Conservation (phyloP, 768 basidiomycete species). For the Suillus paluster region DNA sequence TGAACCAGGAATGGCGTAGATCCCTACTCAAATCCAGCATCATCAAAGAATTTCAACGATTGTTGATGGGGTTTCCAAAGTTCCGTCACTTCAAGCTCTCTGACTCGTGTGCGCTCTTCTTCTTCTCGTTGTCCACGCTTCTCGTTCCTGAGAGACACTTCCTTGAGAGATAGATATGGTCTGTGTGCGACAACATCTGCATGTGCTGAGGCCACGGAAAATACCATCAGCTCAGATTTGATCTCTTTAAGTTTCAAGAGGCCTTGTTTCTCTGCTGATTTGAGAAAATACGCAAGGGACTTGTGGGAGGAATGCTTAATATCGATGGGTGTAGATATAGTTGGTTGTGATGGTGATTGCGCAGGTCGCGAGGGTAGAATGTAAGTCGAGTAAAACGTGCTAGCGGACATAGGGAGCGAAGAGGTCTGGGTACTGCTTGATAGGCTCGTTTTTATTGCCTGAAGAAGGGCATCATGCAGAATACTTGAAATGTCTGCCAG, state of each 20-base stretch:
- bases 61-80: slow-evolving; percentile 68
- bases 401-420: slow-evolving; percentile 76
- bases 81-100: slow-evolving; percentile 64
- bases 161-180: slow-evolving; percentile 62
- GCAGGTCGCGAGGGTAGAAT: slow-evolving; percentile 83
- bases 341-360: slow-evolving; percentile 33
- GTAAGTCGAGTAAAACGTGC: slow-evolving; percentile 74
- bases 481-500: slow-evolving; percentile 39
- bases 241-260: slow-evolving; percentile 72
- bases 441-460: slow-evolving; percentile 60
- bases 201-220: slow-evolving; percentile 59
- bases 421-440: slow-evolving; percentile 49
- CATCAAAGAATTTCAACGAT: slow-evolving; percentile 64
- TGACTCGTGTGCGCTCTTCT: slow-evolving; percentile 48
- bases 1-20: slow-evolving; percentile 13
- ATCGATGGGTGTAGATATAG: slow-evolving; percentile 53
- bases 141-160: slow-evolving; percentile 65
- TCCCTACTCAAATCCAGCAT: slow-evolving; percentile 62
- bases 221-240: slow-evolving; percentile 56
- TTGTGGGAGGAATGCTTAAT: slow-evolving; percentile 84
- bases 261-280: slow-evolving; percentile 71
- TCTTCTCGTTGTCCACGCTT: slow-evolving; percentile 61
- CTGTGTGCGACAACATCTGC: slow-evolving; percentile 56
- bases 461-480: slow-evolving; percentile 65
- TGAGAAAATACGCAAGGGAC: slow-evolving; percentile 82